A percentile compares a stretch with the other conserved stretches of the same genome.
These are phyloP conservation scores for Hypoxylon sp. DNA, from an alignment of 2,329 filamentous ascomycete genomes.

Conservation along the genomic window DNA sequence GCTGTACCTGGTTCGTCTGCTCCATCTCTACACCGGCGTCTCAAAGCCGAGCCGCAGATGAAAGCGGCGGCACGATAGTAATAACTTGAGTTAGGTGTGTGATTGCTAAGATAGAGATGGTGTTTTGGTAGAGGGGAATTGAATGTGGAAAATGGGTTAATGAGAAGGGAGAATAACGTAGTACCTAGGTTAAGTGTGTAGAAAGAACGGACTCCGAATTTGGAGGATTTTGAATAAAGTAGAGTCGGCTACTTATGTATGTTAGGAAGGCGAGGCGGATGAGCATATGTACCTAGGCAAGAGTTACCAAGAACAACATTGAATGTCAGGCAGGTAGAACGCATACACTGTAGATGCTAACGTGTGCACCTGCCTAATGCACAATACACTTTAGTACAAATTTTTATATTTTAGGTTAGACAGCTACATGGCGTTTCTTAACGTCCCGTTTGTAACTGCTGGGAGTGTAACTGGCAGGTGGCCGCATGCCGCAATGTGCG, in stretches of 20 bases:
- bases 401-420: neutral
- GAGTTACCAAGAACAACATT: neutral
- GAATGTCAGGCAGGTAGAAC: neutral
- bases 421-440: neutral
- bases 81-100: neutral
- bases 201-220: neutral
- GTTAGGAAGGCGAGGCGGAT: neutral
- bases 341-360: neutral
- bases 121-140: neutral
- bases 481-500: neutral
- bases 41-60: neutral
- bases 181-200: neutral
- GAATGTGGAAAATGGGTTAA: neutral
- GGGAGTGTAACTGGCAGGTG: neutral
- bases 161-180: neutral
- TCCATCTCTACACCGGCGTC: constrained; percentile 7
- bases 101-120: neutral
- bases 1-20: neutral
- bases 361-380: neutral
- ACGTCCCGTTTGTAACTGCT: neutral
- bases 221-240: neutral
- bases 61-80: neutral
- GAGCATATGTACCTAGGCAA: neutral
- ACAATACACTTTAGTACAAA: no score
- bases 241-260: neutral